Conservation (phyloP, 805 yeast genomes). For the Sugiyamaella chiloensis region DNA sequence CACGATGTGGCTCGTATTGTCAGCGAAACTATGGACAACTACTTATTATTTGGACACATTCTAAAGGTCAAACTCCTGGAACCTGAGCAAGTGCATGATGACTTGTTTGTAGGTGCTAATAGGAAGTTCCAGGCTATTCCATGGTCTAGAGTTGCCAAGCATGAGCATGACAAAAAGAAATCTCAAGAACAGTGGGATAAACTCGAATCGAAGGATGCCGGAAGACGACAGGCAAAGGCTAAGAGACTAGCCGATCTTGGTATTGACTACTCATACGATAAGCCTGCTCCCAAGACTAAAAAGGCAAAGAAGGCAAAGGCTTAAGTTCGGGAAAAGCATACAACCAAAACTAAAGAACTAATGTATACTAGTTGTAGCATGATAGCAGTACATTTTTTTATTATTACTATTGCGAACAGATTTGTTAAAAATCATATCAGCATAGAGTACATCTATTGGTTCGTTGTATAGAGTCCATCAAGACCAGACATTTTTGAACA, state of each 20-base stretch:
- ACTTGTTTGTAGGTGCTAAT: conserved; percentile 58
- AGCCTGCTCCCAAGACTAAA: background rate
- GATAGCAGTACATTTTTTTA: no score
- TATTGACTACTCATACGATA: conserved; percentile 43
- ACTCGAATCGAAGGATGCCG: conserved; percentile 46
- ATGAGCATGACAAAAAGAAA: conserved; percentile 56
- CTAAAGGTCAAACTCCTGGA: conserved; percentile 64
- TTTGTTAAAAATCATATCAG: no score
- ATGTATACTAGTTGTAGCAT: no score
- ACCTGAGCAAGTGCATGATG: conserved; percentile 38
- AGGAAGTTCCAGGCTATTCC: conserved; percentile 56
- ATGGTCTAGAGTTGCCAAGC: conserved; percentile 52
- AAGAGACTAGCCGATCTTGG: conserved; percentile 54
- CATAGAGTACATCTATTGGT: no score
- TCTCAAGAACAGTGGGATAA: conserved; percentile 54
- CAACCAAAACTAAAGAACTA: no score
- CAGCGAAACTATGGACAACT: conserved; percentile 94
- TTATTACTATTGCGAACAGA: no score
- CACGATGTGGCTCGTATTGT: conserved; percentile 81
- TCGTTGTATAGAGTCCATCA: no score
- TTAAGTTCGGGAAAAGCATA: no score
- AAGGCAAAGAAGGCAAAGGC: conserved; percentile 16
- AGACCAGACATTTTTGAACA: conserved; percentile 38
- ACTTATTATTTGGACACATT: conserved; percentile 82
- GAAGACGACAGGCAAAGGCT: conserved; percentile 43